phyloP scores from a whole-genome alignment of 805 yeast genomes.

The Cephaloascus albidus region DNA sequence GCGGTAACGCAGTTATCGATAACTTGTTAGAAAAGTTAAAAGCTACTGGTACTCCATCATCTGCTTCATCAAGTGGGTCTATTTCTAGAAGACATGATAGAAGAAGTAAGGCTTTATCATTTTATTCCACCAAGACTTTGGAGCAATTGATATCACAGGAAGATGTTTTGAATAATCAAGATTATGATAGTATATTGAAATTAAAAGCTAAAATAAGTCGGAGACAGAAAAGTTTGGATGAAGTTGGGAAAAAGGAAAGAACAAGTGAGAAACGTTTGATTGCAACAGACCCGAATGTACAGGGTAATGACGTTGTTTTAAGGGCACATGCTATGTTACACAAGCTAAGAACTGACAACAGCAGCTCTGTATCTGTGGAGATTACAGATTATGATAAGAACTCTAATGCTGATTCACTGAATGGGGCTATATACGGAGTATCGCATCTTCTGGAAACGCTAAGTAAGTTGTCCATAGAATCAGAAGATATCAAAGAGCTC shows the following conservation, averaged over 20 bases:
- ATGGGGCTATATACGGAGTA: too few relatives aligned
- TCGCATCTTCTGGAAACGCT: too few relatives aligned
- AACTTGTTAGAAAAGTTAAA: conserved; percentile 20
- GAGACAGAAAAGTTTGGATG: not conserved
- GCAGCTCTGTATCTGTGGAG: too few relatives aligned
- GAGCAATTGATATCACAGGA: conserved; percentile 9
- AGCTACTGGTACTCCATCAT: conserved; percentile 14
- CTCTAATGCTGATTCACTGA: too few relatives aligned
- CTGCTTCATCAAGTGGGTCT: conserved; percentile 6
- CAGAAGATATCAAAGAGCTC: too few relatives aligned
- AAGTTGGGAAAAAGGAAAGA: not conserved
- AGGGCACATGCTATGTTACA: not conserved
- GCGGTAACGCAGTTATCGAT: conserved; percentile 18
- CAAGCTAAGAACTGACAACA: not conserved
- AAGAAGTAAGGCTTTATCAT: conserved; percentile 22
- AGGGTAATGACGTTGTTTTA: not conserved
- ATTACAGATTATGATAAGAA: too few relatives aligned
- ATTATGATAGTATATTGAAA: conserved; percentile 14
- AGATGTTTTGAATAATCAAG: conserved; percentile 15
- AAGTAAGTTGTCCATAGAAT: too few relatives aligned
- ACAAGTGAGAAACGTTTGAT: not conserved
- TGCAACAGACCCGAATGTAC: not conserved
- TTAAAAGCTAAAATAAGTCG: conserved; percentile 9
- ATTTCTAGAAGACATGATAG: conserved; percentile 12
- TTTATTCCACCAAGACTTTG: conserved; percentile 18